These are phyloP conservation scores for Trichoderma sp. DNA, from an alignment of 2,329 filamentous ascomycete genomes.

Conservation along the genomic window DNA sequence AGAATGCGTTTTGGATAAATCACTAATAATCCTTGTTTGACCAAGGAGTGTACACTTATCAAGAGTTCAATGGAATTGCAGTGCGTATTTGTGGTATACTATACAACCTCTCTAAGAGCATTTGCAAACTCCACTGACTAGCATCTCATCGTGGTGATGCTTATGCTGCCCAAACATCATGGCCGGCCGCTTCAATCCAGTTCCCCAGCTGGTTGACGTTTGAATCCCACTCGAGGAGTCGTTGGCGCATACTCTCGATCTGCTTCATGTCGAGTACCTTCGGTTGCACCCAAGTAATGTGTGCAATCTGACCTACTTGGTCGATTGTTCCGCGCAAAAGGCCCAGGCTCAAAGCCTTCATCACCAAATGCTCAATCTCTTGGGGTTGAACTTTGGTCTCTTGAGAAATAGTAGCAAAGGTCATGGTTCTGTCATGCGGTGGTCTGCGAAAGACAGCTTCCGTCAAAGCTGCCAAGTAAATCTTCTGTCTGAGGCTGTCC, in stretches of 20 bases:
- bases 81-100: conserved; percentile 25
- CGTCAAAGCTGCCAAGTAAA: conserved; percentile 91
- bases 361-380: conserved; percentile 96
- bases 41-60: not conserved
- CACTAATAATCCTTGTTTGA: not conserved
- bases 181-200: conserved; percentile 91
- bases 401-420: conserved; percentile 79
- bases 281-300: conserved; percentile 98
- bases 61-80: not conserved
- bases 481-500: conserved; percentile 91
- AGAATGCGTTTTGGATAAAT: not conserved
- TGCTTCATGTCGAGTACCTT: conserved; percentile 96
- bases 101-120: conserved; percentile 23
- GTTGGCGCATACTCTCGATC: conserved; percentile 85
- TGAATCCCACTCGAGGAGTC: conserved; percentile 90
- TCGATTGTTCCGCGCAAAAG: conserved; percentile 90
- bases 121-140: not conserved
- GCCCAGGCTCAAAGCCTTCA: conserved; percentile 97
- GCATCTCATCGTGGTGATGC: not conserved
- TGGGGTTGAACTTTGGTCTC: conserved; percentile 90
- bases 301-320: conserved; percentile 88
- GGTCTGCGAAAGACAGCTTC: conserved; percentile 95
- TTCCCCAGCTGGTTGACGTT: conserved; percentile 95
- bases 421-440: conserved; percentile 92
- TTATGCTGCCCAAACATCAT: conserved; percentile 92